These are phyloP conservation scores for Fibroporia radiculosa DNA, from an alignment of 768 basidiomycete species.

Conservation along the genomic window DNA sequence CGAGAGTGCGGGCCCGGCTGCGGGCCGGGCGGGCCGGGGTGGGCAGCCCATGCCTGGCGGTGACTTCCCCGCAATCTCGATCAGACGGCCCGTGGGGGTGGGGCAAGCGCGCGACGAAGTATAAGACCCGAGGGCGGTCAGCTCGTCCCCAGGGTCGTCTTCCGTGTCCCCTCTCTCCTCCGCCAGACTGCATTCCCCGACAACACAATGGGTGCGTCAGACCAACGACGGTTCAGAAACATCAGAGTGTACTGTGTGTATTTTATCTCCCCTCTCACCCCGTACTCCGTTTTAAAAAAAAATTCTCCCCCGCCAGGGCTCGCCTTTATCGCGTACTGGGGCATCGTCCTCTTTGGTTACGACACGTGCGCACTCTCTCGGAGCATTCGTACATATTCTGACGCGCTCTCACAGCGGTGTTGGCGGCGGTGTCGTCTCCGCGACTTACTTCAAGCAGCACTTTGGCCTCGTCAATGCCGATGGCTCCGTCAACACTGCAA, in stretches of 20 bases:
- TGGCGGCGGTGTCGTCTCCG: constrained; percentile 62
- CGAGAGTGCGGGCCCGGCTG: too few relatives aligned
- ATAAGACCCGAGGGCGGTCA: constrained; percentile 3
- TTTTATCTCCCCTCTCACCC: neutral
- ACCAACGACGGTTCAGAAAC: constrained; percentile 35
- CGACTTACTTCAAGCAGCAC: constrained; percentile 48
- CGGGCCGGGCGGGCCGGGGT: neutral
- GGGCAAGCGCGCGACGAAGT: constrained; percentile 3
- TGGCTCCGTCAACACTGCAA: constrained; percentile 31
- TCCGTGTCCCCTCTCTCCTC: constrained; percentile 4
- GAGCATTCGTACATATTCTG: too few relatives aligned
- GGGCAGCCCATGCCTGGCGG: constrained; percentile 2
- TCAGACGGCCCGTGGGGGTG: constrained; percentile 9
- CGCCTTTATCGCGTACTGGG: constrained; percentile 71
- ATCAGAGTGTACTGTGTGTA: constrained; percentile 59
- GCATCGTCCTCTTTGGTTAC: constrained; percentile 78
- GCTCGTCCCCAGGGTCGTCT: constrained; percentile 4
- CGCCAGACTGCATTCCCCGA: neutral
- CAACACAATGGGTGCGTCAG: constrained; percentile 4
- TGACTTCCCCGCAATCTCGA: constrained; percentile 16
- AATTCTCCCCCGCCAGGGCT: constrained; percentile 37
- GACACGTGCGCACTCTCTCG: constrained; percentile 44
- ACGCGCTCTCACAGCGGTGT: constrained; percentile 41
- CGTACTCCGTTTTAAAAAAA: neutral
- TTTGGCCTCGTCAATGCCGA: constrained; percentile 50